Percentiles rank a stretch among this genome's conserved stretches.
Evolutionary conservation across 768 basidiomycete genomes (phyloP).

Genomic region (Mycena capillaripes): DNA sequence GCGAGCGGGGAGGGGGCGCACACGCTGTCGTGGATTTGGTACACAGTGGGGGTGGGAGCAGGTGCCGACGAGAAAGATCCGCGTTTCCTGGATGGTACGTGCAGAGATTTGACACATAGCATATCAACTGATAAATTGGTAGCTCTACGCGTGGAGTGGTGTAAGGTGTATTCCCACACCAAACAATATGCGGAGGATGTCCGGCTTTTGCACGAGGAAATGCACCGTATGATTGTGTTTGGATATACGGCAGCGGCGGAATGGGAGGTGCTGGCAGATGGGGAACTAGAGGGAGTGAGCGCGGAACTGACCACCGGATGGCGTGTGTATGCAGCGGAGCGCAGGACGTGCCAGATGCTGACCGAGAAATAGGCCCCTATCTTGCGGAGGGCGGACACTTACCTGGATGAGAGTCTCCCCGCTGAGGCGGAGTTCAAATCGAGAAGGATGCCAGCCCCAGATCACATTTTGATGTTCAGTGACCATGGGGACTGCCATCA

Average conservation of each 20-base stretch:
- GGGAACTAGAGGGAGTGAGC: no score
- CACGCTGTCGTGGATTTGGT: conserved; percentile 4
- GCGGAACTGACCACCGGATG: not conserved
- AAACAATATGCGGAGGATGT: conserved; percentile 34
- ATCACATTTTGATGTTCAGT: no score
- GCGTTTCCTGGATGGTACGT: not conserved
- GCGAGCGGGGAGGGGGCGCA: not conserved
- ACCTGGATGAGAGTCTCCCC: no score
- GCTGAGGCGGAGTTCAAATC: no score
- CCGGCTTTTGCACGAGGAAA: conserved; percentile 34
- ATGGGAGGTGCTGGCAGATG: not conserved
- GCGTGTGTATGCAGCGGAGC: not conserved
- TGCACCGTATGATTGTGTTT: conserved; percentile 21
- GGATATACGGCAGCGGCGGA: not conserved
- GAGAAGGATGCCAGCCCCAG: no score
- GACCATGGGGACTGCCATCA: no score
- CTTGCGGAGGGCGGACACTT: no score
- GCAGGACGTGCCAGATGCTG: no score
- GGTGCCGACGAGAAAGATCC: not conserved
- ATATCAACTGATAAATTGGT: not conserved
- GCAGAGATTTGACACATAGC: not conserved
- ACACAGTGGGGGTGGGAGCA: not conserved
- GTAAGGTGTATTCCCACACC: conserved; percentile 15
- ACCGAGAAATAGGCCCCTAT: no score
- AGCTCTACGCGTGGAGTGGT: conserved; percentile 6